Base-by-base conservation (phyloP, 495 filamentous ascomycete species). In the Penicillium coffeae region DNA sequence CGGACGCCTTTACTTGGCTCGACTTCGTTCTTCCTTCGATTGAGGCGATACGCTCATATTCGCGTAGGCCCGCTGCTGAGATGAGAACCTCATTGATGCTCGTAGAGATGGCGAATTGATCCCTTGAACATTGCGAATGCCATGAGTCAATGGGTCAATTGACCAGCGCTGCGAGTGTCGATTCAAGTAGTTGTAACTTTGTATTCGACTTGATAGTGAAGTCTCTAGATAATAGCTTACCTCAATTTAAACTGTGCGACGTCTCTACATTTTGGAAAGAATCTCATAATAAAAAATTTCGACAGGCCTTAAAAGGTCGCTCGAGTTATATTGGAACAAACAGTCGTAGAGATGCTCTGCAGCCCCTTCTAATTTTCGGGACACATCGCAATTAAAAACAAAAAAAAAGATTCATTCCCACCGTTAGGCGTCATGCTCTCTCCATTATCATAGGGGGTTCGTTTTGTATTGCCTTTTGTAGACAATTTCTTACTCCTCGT, bases 401-500 rank as follows among this genome's bases (percentile, higher is more conserved):
- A 42, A 58, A 35, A 61, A 54, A 59, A 56, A 45, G 39, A 60
- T 56, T 66, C 61, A 56, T 69, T 51, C 54, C 59, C 59, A 55
- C 65, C 54, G 39, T 62, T 47, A 56, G 50, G 45, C 52, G 35
- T 62, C 50, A 54, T 50, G 47, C 52, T 48, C 58, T 59, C 62
- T 52, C 59, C 62, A 61, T 66, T 65, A 57, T 70, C 60, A 55
- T 70, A 56, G 50, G 51, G 49, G 54, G 46, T 47, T 53, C 56
- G 44, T 59, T 60, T 61, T 59, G 53, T 52, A 48, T 59, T 50
- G 42, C 45, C 55, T 27, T 38, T 38, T 14, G 13, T 41, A 36
- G 33, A 47, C 40, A 50, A 48, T 13, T 51, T 45, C 72, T 77
- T 84, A 94, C 70, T 95, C 89, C 56, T 95, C 89, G 48, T 96